Conservation (phyloP, 164 flowering plant genomes). For the Magnolia kwangsiensis region DNA sequence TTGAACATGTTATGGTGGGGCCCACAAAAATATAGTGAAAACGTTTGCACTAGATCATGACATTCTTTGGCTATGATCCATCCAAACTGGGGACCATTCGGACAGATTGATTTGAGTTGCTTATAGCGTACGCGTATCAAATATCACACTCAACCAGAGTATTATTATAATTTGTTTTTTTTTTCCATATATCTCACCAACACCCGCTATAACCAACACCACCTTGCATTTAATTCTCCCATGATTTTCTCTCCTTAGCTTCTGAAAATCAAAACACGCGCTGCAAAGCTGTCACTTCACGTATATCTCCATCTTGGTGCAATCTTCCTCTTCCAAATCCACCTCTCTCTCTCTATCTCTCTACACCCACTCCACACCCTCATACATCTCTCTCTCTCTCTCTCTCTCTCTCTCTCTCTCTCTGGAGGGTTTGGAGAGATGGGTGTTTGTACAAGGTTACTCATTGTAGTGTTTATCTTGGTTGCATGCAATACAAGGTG, state of each 20-base stretch:
- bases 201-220: not conserved
- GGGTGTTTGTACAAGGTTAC: constrained; percentile 24
- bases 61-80: not conserved
- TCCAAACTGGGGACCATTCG: not conserved
- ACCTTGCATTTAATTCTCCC: not conserved
- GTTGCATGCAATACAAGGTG: constrained; percentile 27
- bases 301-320: not conserved
- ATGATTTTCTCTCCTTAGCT: not conserved
- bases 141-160: not conserved
- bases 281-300: too few species aligned
- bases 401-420: not conserved
- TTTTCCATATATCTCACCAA: not conserved
- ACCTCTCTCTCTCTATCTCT: not conserved
- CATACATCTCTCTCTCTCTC: too few species aligned
- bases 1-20: too few species aligned
- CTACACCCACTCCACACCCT: too few species aligned
- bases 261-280: not conserved
- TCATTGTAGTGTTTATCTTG: constrained; percentile 23
- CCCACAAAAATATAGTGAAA: too few species aligned
- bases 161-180: too few species aligned
- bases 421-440: constrained; percentile 9
- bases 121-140: not conserved
- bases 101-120: not conserved
- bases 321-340: not conserved
- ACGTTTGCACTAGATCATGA: too few species aligned